Evolutionary conservation across 2,329 filamentous ascomycete species (phyloP), one percentile per base, ranked within the genome.

Genomic region (Epicoccum sorghinum): DNA sequence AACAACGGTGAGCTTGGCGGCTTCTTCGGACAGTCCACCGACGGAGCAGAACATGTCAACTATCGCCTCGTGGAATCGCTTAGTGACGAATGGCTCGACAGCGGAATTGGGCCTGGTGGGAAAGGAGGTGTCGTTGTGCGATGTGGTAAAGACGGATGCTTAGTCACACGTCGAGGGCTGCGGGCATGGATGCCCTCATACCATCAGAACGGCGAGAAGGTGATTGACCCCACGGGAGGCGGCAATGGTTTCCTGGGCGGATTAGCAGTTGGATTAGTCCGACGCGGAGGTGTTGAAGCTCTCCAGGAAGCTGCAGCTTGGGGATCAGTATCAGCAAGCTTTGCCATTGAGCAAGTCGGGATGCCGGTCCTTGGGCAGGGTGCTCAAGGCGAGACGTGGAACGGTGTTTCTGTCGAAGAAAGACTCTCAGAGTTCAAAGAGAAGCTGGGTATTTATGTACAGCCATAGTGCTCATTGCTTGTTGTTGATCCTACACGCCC

Each of bases 271-370:
- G 83, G 81, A 1, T 71, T 87, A 59, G 77, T 83, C 18, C 78
- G 80, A 53, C 64, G 69, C 24, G 76, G 75, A 89, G 64, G 66
- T 9, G 37, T 70, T n/a, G 54, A 60, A 12, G 65, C 74, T 59
- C 79, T 90, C 36, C 85, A 87, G 56, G 86, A 91, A 65, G 92
- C 91, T 4, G 87, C 89, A 4, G 80, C 85, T 0, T 93, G 89
- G 85, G 95, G 88, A 4, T 89, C 85, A 40, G 83, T 98, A 5
- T 89, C 91, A 2, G 93, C 95, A 7, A 93, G 92, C 67, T 95
- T 96, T 74, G 91, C 91, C 13, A 96, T 99, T 66, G 93, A 99
- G 76, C 95, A 99, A 74, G 87, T 96, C 47, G 93, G 95, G 0
- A 85, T 96, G 72, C 93, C 93, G 0, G 72, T 72, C 1, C 68